Evolutionary conservation across 1,284 basidiomycete genomes (phyloP), one percentile per base, ranked within the genome.

Genomic region (Phenoliferia sp.): DNA sequence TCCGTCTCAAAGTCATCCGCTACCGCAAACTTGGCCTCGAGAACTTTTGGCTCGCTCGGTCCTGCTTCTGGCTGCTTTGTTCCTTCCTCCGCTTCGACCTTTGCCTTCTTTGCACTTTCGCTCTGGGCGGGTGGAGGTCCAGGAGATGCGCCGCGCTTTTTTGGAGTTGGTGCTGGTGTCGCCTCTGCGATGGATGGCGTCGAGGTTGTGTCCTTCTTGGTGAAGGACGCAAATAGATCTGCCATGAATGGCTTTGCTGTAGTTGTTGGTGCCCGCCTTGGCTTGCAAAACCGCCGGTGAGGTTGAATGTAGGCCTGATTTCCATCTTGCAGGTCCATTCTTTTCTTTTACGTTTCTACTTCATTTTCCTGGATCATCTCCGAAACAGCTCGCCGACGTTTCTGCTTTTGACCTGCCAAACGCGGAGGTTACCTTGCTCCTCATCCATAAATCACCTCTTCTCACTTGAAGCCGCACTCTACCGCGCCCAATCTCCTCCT

Each of bases 1-100:
- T 75, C 73, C n/a, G 73, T 75, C 59, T 76, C 71, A 48, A 76
- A 68, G 44, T 74, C 72, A 61, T 76, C 75, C 19, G 74, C 71
- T 6, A 65, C 67, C 28, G 67, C 67, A 17, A 73, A 70, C 31
- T 65, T 58, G 60, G 69, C 61, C 36, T 61, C 59, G 28, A 36
- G 35, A 59, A 61, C 66, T 5, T 19, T 52, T 3, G 55, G 31
- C 36, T 34, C 7, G 19, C 39, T n/a, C 28, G 66, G 19, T 55
- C 54, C 22, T 55, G 61, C 35, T 62, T 16, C 29, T 19, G 9
- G 9, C 28, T 62, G 19, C 54, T 55, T 15, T 54, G 62, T 29
- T 62, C 16, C 36, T 15, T 54, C 54, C 50, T 35, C 35, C 19
- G 44, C 48, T 52, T 52, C 48, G 22, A 61, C 15, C 6, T 50